Percentiles rank a stretch among this genome's conserved stretches.
These are phyloP conservation scores for Nepenthes gracilis DNA, from an alignment of 148 eudicot species.

Conservation along the genomic window DNA sequence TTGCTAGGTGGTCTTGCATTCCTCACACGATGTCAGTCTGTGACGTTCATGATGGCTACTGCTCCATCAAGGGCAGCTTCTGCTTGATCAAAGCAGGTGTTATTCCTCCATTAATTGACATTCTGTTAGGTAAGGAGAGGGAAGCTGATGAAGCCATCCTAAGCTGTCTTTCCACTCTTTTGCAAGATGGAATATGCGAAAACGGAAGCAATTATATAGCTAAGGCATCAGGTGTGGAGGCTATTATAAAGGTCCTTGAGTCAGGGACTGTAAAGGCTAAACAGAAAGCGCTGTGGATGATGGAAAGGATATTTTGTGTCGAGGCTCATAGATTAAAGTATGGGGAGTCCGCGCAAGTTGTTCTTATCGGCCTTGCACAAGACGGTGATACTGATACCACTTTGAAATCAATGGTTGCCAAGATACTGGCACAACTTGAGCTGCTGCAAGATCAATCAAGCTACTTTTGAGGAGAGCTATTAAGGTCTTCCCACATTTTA, in stretches of 20 bases:
- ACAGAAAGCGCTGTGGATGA: conserved; percentile 65
- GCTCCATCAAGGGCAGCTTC: conserved; percentile 47
- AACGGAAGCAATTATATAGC: conserved; percentile 48
- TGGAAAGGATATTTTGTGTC: conserved; percentile 55
- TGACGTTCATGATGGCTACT: conserved; percentile 48
- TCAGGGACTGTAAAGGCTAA: conserved; percentile 47
- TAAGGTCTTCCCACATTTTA: too few relatives aligned
- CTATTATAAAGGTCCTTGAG: conserved; percentile 40
- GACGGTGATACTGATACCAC: conserved; percentile 48
- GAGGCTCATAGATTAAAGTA: conserved; percentile 43
- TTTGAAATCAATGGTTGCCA: conserved; percentile 51
- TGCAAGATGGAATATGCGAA: conserved; percentile 60
- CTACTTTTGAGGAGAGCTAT: conserved; percentile 41
- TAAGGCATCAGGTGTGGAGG: conserved; percentile 24
- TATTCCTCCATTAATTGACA: conserved; percentile 28
- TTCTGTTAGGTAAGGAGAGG: conserved; percentile 47
- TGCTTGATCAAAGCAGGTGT: conserved; percentile 74
- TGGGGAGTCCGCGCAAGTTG: conserved; percentile 53
- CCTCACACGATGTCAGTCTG: conserved; percentile 33
- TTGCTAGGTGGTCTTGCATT: conserved; percentile 41
- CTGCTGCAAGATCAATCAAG: conserved; percentile 73
- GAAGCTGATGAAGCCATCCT: conserved; percentile 68
- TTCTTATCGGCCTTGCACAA: conserved; percentile 65
- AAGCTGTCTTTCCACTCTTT: conserved; percentile 40
- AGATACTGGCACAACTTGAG: conserved; percentile 71